Percentiles rank a stretch among this genome's conserved stretches.
Evolutionary conservation across 23 red algal species (phyloP).

Genomic region (Agarophyton chilense): DNA sequence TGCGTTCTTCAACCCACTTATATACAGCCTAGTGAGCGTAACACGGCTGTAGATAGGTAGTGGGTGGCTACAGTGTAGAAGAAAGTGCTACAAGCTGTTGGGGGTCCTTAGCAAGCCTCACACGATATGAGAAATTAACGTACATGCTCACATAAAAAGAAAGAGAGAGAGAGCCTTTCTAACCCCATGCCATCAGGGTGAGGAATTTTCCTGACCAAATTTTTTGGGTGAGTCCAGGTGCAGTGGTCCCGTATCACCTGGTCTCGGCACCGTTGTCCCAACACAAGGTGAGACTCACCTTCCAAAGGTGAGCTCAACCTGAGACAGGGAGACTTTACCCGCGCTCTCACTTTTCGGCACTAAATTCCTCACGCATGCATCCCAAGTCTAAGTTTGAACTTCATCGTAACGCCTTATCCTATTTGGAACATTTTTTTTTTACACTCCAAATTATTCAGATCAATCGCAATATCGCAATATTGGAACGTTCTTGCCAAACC

Average conservation of each 20-base stretch:
- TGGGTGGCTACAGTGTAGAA: no score
- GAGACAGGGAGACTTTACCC: neutral
- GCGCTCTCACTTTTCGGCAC: neutral
- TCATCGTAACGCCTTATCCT: neutral
- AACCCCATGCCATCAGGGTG: neutral
- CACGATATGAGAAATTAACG: no score
- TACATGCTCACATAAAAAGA: no score
- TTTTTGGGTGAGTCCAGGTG: neutral
- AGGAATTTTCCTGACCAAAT: neutral
- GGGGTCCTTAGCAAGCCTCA: no score
- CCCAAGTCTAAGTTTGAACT: neutral
- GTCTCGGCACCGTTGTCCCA: neutral
- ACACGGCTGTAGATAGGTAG: no score
- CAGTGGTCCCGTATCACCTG: neutral
- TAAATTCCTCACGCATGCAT: neutral
- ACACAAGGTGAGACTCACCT: neutral
- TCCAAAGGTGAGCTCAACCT: neutral
- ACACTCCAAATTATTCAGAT: neutral
- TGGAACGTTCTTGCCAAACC: no score
- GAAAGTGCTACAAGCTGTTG: no score
- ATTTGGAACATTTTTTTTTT: neutral
- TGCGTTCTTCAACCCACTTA: no score
- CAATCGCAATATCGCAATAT: no score
- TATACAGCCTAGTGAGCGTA: no score
- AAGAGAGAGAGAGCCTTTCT: neutral